Evolutionary conservation across 2,329 filamentous ascomycete species (phyloP).

Genomic region (Myotisia sp.): DNA sequence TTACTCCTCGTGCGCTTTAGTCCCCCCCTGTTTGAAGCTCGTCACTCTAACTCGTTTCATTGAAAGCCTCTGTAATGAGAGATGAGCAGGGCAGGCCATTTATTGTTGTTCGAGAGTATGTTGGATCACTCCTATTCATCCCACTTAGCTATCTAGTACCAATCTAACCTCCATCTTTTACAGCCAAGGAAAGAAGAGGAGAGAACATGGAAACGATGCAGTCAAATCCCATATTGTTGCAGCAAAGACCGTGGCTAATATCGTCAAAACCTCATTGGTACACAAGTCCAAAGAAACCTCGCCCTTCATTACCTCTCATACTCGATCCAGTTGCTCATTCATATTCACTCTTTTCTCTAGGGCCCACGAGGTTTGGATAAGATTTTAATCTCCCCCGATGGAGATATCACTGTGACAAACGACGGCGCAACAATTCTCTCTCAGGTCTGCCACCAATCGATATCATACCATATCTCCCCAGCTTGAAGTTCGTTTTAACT

Average conservation of each 20-base stretch:
- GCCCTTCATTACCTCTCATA: constrained; percentile 3
- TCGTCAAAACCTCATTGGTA: constrained; percentile 88
- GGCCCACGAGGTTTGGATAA: constrained; percentile 95
- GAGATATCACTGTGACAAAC: constrained; percentile 98
- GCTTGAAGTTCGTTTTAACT: neutral
- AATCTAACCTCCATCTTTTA: constrained; percentile 9
- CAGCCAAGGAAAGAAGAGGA: constrained; percentile 94
- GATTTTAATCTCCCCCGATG: constrained; percentile 95
- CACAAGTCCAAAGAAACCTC: too few species aligned
- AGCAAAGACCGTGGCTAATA: constrained; percentile 87
- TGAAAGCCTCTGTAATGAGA: constrained; percentile 62
- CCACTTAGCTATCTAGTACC: constrained; percentile 1
- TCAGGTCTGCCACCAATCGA: constrained; percentile 40
- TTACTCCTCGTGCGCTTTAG: neutral
- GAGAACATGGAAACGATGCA: constrained; percentile 89
- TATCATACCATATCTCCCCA: neutral
- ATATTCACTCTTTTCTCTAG: constrained; percentile 20
- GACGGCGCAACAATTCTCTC: constrained; percentile 94
- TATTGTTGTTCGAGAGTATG: constrained; percentile 94
- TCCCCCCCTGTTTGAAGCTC: neutral
- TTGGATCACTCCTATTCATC: constrained; percentile 16
- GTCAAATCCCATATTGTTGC: constrained; percentile 98
- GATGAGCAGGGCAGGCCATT: constrained; percentile 96
- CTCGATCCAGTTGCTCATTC: neutral
- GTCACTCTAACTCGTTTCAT: constrained; percentile 10